Base-by-base conservation (phyloP, 2,329 filamentous ascomycete species). In the Mariannaea sp. region DNA sequence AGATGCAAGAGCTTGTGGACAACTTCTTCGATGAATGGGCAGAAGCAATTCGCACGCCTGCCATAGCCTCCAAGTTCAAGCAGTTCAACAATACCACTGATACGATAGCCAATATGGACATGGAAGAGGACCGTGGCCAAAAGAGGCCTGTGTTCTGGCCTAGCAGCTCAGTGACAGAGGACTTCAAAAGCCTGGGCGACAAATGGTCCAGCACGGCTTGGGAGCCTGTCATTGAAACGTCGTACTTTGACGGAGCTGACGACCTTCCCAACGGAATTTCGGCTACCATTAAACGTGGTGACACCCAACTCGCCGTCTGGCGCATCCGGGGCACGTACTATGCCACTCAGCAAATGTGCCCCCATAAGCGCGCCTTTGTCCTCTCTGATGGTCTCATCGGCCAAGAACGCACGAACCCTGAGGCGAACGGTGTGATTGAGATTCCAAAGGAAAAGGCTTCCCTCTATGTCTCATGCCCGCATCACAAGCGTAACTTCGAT, bases 1-100 rank as follows among this genome's bases (percentile, higher is more conserved):
- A 96, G 71, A 96, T 96, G 92, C 79, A 89, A 65, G 86, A 90
- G 43, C 82, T 96, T 1, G 89, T 96, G 5, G 87, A 85, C 59
- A 84, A 83, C 13, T 96, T 87, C 78, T 95, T 94, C 75, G 92
- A 92, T 75, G 92, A 96, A 74, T 96, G 92, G 92, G 90, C 89
- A 12, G 89, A 93, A 70, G 89, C 88, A 0, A 79, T 96, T 68
- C 82, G 82, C 40, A 80, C 85, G 53, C 88, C 89, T 0, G 80
- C 83, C 42, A 82, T 87, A 30, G 80, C 83, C 5, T 83, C 83
- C 57, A 81, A 83, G 58, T 96, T 96, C 78, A 75, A 78, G 35
- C 92, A 96, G 72, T 96, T 96, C 68, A 85, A 85, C 67, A 96
- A 96, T 77, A 92, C 90, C 0, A 70, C 77, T 12, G 90, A 92